Evolutionary conservation across 2,329 filamentous ascomycete genomes (phyloP).

Genomic region (Pestalotiopsis fici): DNA sequence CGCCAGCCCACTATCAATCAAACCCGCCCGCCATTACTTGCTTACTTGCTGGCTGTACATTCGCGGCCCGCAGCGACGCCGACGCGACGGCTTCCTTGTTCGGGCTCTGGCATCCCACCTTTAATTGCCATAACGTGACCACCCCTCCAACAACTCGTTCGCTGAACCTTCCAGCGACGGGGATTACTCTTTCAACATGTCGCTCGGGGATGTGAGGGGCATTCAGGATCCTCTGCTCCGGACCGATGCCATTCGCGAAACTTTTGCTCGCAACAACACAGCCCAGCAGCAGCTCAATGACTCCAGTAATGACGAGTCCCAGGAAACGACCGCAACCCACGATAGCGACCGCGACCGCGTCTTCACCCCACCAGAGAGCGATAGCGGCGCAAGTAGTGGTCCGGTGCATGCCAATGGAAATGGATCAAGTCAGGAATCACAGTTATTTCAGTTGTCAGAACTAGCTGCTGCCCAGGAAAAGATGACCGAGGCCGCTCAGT

Average conservation of each 20-base stretch:
- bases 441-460: slow-evolving; percentile 59
- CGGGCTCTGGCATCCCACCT: slow-evolving; percentile 1
- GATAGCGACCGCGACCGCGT: slow-evolving; percentile 42
- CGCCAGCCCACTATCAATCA: neutral
- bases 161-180: neutral
- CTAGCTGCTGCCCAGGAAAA: slow-evolving; percentile 56
- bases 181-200: neutral
- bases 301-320: slow-evolving; percentile 41
- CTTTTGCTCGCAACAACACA: slow-evolving; percentile 17
- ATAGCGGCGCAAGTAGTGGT: slow-evolving; percentile 36
- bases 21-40: neutral
- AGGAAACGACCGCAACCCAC: slow-evolving; percentile 42
- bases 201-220: slow-evolving; percentile 1
- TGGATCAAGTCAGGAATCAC: slow-evolving; percentile 54
- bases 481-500: slow-evolving; percentile 39
- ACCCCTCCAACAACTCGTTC: neutral
- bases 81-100: slow-evolving; percentile 7
- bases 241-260: slow-evolving; percentile 9
- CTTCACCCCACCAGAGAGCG: slow-evolving; percentile 44
- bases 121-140: neutral
- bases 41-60: neutral
- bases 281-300: slow-evolving; percentile 24
- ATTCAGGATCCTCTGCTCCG: neutral
- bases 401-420: slow-evolving; percentile 38
- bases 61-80: neutral